Percentiles rank a stretch among this genome's conserved stretches.
Evolutionary conservation across 441 rosid genomes (phyloP).

Genomic region (Omphalea diandra): DNA sequence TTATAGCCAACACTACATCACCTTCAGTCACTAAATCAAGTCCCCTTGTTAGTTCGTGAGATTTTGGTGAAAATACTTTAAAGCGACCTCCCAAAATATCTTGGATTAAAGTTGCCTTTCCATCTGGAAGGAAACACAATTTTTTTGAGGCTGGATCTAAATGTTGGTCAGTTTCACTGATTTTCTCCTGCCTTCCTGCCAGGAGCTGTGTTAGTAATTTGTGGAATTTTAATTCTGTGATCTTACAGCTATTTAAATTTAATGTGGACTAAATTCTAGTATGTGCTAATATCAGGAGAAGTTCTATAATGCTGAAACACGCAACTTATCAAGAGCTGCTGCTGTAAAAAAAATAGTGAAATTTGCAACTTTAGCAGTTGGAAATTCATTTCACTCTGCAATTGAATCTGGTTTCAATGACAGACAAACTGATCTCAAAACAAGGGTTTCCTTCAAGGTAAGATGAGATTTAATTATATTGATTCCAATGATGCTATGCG

Average conservation of each 20-base stretch:
- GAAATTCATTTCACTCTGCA: conserved; percentile 41
- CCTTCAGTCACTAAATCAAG: neutral
- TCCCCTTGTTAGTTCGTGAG: neutral
- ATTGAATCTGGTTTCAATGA: conserved; percentile 57
- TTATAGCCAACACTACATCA: too few species aligned
- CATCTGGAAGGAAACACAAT: neutral
- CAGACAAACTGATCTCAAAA: conserved; percentile 53
- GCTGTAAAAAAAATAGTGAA: conserved; percentile 52
- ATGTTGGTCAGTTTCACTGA: neutral
- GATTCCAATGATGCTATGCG: neutral
- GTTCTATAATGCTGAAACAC: conserved; percentile 61
- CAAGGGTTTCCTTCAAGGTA: conserved; percentile 85
- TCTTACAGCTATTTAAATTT: neutral
- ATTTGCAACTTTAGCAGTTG: conserved; percentile 44
- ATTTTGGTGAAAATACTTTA: neutral
- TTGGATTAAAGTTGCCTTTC: neutral
- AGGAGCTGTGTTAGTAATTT: neutral
- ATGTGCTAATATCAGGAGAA: conserved; percentile 35
- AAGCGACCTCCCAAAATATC: neutral
- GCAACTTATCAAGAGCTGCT: conserved; percentile 44
- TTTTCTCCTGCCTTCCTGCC: neutral
- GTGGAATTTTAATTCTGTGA: neutral
- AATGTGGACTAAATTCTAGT: neutral
- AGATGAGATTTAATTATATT: neutral
- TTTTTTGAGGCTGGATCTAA: neutral